Base-by-base conservation (phyloP, 106 monocot genomes). In the Acorus calamus region DNA sequence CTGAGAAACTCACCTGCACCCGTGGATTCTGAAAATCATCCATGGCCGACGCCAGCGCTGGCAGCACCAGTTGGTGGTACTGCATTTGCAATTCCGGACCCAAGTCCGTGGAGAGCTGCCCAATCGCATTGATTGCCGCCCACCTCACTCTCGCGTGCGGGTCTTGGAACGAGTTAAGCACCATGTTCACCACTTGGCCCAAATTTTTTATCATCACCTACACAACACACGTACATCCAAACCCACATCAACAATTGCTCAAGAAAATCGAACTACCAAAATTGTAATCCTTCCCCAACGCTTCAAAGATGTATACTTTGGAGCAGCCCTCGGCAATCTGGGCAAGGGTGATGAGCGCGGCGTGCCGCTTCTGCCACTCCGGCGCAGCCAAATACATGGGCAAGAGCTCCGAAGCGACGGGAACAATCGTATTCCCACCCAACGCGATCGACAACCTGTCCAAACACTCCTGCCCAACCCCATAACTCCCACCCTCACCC, bases 301-400 rank as follows among this genome's bases (percentile, higher is more conserved):
- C 28, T 28, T 28, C 28, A 28, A 28, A 28, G 28, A 28, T 28
- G 28, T 28, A 28, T 67, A 94, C 94, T 87, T 98, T 87, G 8
- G 96, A 77, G 57, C 96, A 98, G 28, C 96, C 96, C 66, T 98
- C 96, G 2, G 96, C 96, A 63, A 98, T 98, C 75, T 98, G 96
- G 6, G 96, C 87, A 66, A 98, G 92, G 11, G 98, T 81, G 62
- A 98, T 86, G 47, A 92, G 75, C 0, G 98, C 98, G 7, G 98
- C 92, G 65, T 98, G 92, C 57, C 78, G 91, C 60, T 98, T 98
- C 79, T 98, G 80, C 92, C 98, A 98, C 62, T 92, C 98, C 0
- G 91, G 75, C 9, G 91, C 87, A 13, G 82, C 63, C 6, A 92
- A 69, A 49, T 83, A 98, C 2, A 66, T 77, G 2, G 83, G 85